Base-by-base conservation (phyloP, 495 filamentous ascomycete genomes). In the Neurospora pannonica region DNA sequence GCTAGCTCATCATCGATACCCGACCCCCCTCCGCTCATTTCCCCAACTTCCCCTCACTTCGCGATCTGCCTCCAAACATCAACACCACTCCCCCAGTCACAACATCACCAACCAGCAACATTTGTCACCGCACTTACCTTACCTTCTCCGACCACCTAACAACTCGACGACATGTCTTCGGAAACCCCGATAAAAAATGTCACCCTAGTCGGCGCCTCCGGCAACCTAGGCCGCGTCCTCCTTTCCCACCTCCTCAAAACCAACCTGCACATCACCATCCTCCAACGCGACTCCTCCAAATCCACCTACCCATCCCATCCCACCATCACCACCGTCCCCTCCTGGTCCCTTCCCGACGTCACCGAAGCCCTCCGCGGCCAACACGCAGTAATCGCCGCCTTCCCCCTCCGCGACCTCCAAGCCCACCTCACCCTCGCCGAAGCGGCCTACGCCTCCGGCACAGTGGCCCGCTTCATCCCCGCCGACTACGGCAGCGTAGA, bases 381-480 rank as follows among this genome's bases (percentile, higher is more conserved):
- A 46, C 71, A 80, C 43, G 79, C 78, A 71, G 80, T 75, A 48
- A 75, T 78, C 73, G 77, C 76, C 69, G 62, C 82, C 28, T 77
- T 89, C 15, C 78, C 79, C 2, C 60, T 80, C 15, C 62, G 70
- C 5, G 74, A 79, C 2, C 42, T 85, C 21, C 48, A 76, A 0
- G 74, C 77, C 3, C 87, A 90, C 71, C 77, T 83, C 0, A 76
- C 78, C 9, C 79, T 89, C 46, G 81, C 88, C 48, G 84, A 88
- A 38, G 89, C 88, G 7, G 83, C 86, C 13, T 67, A 19, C 15
- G 80, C 83, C 34, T 80, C 80, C 1, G 84, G 84, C 0, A 81
- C 82, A 5, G 86, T 90, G 3, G 72, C 79, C 75, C 84, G 87
- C 36, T 86, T 87, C 77, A 81, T 91, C 40, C 89, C 88, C 0